Percentiles rank a stretch among this genome's conserved stretches.
phyloP scores from a whole-genome alignment of 1,284 basidiomycete species.

The Ceraceosorus bombacis region DNA sequence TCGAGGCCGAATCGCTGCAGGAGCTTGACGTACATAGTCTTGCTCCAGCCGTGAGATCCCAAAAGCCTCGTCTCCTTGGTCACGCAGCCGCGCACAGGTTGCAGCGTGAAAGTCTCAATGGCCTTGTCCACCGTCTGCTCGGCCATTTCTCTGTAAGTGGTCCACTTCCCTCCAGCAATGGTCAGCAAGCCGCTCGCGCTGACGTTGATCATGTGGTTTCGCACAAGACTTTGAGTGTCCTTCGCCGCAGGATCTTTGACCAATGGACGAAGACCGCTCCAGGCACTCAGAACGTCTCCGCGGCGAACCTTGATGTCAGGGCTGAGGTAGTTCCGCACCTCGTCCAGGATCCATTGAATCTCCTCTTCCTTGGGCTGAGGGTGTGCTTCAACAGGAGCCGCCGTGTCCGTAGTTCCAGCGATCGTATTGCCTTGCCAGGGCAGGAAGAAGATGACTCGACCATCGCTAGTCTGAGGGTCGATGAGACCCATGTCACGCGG shows the following conservation, averaged over 20 bases:
- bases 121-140: conserved; percentile 87
- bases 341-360: conserved; percentile 91
- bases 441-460: conserved; percentile 96
- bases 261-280: conserved; percentile 83
- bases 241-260: conserved; percentile 75
- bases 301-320: conserved; percentile 88
- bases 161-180: conserved; percentile 98
- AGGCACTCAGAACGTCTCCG: conserved; percentile 93
- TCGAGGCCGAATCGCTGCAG: conserved; percentile 77
- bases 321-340: conserved; percentile 77
- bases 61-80: conserved; percentile 76
- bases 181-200: conserved; percentile 75
- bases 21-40: conserved; percentile 93
- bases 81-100: conserved; percentile 59
- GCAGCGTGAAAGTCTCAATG: conserved; percentile 66
- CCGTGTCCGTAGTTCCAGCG: conserved; percentile 89
- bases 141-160: conserved; percentile 89
- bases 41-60: conserved; percentile 88
- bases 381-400: conserved; percentile 67
- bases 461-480: conserved; percentile 90
- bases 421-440: conserved; percentile 98
- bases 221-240: conserved; percentile 76
- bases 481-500: conserved; percentile 91
- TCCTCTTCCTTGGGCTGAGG: conserved; percentile 85
- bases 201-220: conserved; percentile 90